phyloP scores from a whole-genome alignment of 352 stramenopile species.

The Pythium phragmitis region DNA sequence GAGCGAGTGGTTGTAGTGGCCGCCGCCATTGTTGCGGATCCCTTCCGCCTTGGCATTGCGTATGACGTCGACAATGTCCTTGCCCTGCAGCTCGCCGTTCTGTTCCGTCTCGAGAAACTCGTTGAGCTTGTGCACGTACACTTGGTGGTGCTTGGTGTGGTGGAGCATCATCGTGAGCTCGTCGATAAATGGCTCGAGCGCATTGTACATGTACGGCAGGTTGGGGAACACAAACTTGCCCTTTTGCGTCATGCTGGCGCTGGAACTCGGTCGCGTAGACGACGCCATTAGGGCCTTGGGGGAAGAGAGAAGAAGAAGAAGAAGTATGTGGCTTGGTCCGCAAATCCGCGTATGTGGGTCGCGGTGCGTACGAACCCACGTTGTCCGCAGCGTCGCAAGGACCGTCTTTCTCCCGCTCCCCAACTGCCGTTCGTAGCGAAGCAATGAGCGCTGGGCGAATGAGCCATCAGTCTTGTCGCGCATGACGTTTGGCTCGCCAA shows the following conservation, averaged over 20 bases:
- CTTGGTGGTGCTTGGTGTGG: conserved; percentile 62
- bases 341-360: background rate
- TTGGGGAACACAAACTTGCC: conserved; percentile 36
- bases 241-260: conserved; percentile 21
- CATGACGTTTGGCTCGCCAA: background rate
- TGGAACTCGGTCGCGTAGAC: conserved; percentile 1
- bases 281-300: conserved; percentile 11
- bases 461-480: background rate
- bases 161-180: conserved; percentile 57
- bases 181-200: conserved; percentile 52
- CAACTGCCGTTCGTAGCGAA: conserved; percentile 7
- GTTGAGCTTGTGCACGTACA: conserved; percentile 41
- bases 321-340: background rate
- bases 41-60: conserved; percentile 33
- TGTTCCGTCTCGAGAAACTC: conserved; percentile 43
- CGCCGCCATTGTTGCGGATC: conserved; percentile 44
- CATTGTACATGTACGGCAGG: conserved; percentile 55
- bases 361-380: background rate
- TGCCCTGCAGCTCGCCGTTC: conserved; percentile 34
- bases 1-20: conserved; percentile 49
- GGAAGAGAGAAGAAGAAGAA: background rate
- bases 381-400: conserved; percentile 2
- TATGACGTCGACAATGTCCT: conserved; percentile 33
- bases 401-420: background rate
- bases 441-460: too few species aligned